Evolutionary conservation across 2,329 filamentous ascomycete genomes (phyloP), one percentile per base, ranked within the genome.

Genomic region (Colletotrichum acutatum): DNA sequence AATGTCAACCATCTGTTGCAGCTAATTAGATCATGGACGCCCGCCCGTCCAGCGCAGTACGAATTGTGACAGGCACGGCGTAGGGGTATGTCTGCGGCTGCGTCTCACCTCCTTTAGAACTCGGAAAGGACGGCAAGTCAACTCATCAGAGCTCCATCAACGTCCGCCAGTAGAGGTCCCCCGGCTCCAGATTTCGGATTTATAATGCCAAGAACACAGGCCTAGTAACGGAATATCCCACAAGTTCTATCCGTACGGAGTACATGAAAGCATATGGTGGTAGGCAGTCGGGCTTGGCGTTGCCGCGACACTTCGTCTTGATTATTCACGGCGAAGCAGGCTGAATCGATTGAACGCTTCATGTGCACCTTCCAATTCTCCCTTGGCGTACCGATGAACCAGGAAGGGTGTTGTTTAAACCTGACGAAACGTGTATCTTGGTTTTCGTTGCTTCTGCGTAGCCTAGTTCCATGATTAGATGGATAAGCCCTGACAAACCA

Each of bases 401-500:
- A 53, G 57, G 49, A 68, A 37, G 52, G 22, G 57, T 56, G 52
- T 65, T 68, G 58, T 22, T 53, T 24, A 54, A 65, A 28, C 68
- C 52, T 59, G 52, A 72, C 69, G 58, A 68, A 72, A 63, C 69
- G 28, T 53, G 14, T 53, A 34, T 24, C 34, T 71, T 34, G 62
- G 60, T 12, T 61, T 61, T 67, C 56, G 30, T 59, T 46, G 46
- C 14, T 32, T 28, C 5, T 52, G 16, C 59, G 64, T 53, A 30
- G 26, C 54, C 34, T 30, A 5, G 28, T 9, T 22, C 8, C 16
- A 37, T 42, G 59, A 34, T 69, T 37, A 72, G 68, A 67, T 70
- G 66, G 58, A 65, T 70, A 49, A 57, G 60, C 70, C 66, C 70
- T 72, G 70, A 72, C 66, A 70, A 65, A 65, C 54, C 56, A 57